phyloP scores from a whole-genome alignment of 2,329 filamentous ascomycete species.

The Epichloe aotearoae region DNA sequence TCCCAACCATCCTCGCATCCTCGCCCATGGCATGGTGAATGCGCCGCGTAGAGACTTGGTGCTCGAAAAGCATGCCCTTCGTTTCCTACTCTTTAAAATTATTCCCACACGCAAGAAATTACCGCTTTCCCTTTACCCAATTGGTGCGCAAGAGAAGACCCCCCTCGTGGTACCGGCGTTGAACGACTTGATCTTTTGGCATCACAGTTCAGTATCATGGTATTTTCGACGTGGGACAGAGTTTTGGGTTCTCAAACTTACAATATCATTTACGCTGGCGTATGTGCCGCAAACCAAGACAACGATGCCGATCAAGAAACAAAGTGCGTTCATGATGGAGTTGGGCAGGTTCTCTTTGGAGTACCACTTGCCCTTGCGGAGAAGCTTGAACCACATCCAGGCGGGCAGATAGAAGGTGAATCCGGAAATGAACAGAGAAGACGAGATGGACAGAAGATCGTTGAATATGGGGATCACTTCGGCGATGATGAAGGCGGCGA shows the following conservation, averaged over 20 bases:
- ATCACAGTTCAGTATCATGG: neutral
- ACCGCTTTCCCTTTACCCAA: constrained; percentile 1
- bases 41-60: neutral
- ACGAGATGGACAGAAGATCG: constrained; percentile 42
- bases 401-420: constrained; percentile 24
- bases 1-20: neutral
- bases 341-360: constrained; percentile 13
- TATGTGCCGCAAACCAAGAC: constrained; percentile 15
- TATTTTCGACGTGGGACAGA: neutral
- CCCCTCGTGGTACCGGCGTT: constrained; percentile 3
- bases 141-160: constrained; percentile 9
- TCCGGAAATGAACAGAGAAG: constrained; percentile 33
- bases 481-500: constrained; percentile 56
- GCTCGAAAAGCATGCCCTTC: neutral
- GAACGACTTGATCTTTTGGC: constrained; percentile 6
- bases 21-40: neutral
- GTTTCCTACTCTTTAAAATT: neutral
- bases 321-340: constrained; percentile 11
- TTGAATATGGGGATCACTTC: constrained; percentile 61
- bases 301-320: constrained; percentile 14
- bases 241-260: constrained; percentile 5
- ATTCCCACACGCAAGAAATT: neutral
- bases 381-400: constrained; percentile 27
- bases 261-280: constrained; percentile 15
- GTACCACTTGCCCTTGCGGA: constrained; percentile 15